Base-by-base conservation (phyloP, 495 filamentous ascomycete genomes). In the Neurospora intermedia region DNA sequence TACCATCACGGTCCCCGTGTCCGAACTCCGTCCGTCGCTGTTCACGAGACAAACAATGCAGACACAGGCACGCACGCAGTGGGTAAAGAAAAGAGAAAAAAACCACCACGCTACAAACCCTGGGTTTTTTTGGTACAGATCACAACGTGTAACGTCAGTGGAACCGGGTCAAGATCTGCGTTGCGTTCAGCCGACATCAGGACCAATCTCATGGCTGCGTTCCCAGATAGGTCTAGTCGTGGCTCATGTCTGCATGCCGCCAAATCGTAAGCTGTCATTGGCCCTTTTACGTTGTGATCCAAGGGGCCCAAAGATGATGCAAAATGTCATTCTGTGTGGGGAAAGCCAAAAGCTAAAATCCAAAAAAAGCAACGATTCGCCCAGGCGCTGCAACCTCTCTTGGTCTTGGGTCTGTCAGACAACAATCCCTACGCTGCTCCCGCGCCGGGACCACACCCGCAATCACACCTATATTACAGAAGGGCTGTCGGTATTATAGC, bases 291-390 rank as follows among this genome's bases (percentile, higher is more conserved):
- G 78, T 27, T 38, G 18, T 42, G 74, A 66, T 66, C 54, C 54
- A 15, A 59, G 48, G 48, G 48, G 48, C 27, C 46, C 46, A 35
- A 35, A 66, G 27, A 66, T 66, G 54, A 66, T 66, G 54, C 27
- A 18, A 54, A 54, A 54, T 54, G 20, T 20, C 46, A 54, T 10
- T 62, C 27, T 62, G 27, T 79, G 78, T 76, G 78, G 76, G 77
- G 75, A 70, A 69, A 7, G 15, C 27, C 74, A 79, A 78, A 78
- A 78, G 74, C 69, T 75, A 80, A 78, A 77, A 77, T 81, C 78
- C 78, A 81, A 81, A 81, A 81, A 81, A 78, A 80, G 77, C 78
- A 75, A 48, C 72, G 71, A 74, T 71, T 73, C 48, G 31, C 46
- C 73, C 71, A 54, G 79, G 79, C 79, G 75, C 78, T 81, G 79